Base-by-base conservation (phyloP, 139 green algal species). In the Asterochloris sp. region DNA sequence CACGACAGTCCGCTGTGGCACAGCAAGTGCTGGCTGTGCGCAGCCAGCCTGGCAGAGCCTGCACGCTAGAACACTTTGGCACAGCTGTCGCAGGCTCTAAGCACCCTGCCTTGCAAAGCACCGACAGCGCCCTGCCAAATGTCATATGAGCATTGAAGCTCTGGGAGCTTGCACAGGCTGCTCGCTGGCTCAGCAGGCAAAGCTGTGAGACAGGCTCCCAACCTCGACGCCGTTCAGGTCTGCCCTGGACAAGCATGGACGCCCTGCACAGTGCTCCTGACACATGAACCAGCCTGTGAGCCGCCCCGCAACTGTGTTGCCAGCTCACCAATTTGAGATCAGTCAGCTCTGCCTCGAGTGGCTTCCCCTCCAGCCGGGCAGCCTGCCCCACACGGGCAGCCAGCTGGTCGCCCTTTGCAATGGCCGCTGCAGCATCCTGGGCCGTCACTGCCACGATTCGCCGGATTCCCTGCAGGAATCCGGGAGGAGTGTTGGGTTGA, bases 361-460 rank as follows among this genome's bases (percentile, higher is more conserved):
- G 84, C 0, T 77, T 63, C 4, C 69, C 77, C 16, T 76, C 28
- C 78, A 92, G 79, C 73, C 73, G 69, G 26, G 81, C 76, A 0
- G 88, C 88, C 17, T 83, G 87, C 21, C 80, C 86, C 71, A 97
- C 80, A 73, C 86, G 69, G 16, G 76, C 67, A n/a, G 74, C 74
- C 80, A 98, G 89, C n/a, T 80, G 61, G 27, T 93, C 89, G 0
- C 87, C 95, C 73, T 88, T 83, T 14, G 81, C 85, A 23, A 96
- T 91, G 61, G 96, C 96, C 27, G 80, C 83, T 24, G 80, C 82
- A 11, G 96, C 96, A 64, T 94, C 92, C 10, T 84, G 64, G 15
- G 86, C 88, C 12, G 97, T 99, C 24, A 98, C 84, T 6, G 92
- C 96, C 27, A 98, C 89, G 54, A 99, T 93, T 66, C 97, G 92